Conservation (phyloP, 768 basidiomycete species). For the Trametes coccinea region DNA sequence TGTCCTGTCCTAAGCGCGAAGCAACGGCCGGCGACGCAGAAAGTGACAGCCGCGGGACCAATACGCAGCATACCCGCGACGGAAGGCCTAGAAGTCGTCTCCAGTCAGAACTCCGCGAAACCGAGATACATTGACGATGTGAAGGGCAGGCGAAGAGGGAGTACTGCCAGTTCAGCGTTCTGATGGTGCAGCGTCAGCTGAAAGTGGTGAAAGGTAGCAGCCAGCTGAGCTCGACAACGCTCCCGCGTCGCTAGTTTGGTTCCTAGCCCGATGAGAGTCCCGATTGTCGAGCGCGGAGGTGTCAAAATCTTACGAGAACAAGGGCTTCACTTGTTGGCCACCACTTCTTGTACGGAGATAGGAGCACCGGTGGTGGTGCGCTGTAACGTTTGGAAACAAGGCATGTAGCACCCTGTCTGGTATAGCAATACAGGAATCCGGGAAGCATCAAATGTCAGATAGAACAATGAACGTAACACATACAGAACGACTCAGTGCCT, state of each 20-base stretch:
- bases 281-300: not conserved
- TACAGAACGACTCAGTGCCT: conserved; percentile 21
- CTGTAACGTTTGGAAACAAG: no score
- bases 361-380: no score
- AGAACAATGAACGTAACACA: not conserved
- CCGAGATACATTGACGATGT: not conserved
- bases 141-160: not conserved
- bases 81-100: not conserved
- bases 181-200: not conserved
- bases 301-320: not conserved
- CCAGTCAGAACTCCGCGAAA: conserved; percentile 1
- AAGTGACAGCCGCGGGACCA: not conserved
- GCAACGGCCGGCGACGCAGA: not conserved
- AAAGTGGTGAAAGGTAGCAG: not conserved
- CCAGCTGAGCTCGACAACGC: not conserved
- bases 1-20: not conserved
- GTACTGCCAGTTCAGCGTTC: not conserved
- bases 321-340: no score
- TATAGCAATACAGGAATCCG: no score
- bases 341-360: no score
- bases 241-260: not conserved
- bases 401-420: no score
- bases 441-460: not conserved
- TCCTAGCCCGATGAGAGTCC: not conserved
- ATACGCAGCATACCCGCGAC: not conserved